Conservation (phyloP, 371 early-diverging fungal genomes). For the Syncephalastrum sp. region DNA sequence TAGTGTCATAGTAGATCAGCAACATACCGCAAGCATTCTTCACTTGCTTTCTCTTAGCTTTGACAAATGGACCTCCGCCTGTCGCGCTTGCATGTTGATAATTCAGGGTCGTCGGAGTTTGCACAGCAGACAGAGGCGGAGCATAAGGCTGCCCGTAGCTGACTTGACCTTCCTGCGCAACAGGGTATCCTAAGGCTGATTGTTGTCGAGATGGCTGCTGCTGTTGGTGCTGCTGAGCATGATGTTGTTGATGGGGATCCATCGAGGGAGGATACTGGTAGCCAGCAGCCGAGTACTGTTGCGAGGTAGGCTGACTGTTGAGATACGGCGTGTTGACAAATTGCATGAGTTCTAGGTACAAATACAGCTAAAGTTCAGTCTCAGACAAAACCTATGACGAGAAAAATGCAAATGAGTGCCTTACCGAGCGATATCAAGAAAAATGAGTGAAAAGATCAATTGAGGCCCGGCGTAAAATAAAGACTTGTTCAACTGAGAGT, state of each 20-base stretch:
- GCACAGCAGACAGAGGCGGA: conserved; percentile 1
- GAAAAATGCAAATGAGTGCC: too few relatives aligned
- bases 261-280: too few relatives aligned
- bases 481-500: too few relatives aligned
- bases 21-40: conserved; percentile 78
- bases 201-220: conserved; percentile 17
- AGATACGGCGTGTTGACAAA: conserved; percentile 32
- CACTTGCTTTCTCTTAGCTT: conserved; percentile 63
- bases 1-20: conserved; percentile 6
- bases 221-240: conserved; percentile 18
- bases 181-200: conserved; percentile 18
- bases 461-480: too few relatives aligned
- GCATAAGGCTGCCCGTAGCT: conserved; percentile 2
- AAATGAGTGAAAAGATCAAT: too few relatives aligned
- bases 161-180: conserved; percentile 13
- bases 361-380: too few relatives aligned
- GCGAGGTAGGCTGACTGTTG: conserved; percentile 23
- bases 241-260: conserved; percentile 16
- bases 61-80: conserved; percentile 15
- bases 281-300: conserved; percentile 11
- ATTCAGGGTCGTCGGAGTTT: conserved; percentile 1
- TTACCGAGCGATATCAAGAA: too few relatives aligned
- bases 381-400: too few relatives aligned
- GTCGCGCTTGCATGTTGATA: conserved; percentile 5
- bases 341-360: conserved; percentile 23